These are phyloP conservation scores for Xylona heveae DNA, from an alignment of 495 filamentous ascomycete species.

Conservation along the genomic window DNA sequence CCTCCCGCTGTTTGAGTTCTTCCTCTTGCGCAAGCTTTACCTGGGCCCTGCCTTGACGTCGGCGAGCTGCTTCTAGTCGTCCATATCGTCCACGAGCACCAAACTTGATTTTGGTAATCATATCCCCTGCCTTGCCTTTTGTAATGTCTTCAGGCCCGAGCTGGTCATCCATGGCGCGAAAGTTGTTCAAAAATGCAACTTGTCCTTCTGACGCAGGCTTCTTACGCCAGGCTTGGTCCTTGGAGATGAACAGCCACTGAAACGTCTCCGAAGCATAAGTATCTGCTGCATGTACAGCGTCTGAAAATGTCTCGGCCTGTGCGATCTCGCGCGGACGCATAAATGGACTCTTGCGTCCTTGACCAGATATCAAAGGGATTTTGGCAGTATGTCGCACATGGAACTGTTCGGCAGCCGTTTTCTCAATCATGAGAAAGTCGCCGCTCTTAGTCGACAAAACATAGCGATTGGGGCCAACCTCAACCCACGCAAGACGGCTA, in stretches of 20 bases:
- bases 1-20: slow-evolving; percentile 22
- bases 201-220: slow-evolving; percentile 45
- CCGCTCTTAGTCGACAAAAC: slow-evolving; percentile 36
- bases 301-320: slow-evolving; percentile 31
- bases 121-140: slow-evolving; percentile 68
- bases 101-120: slow-evolving; percentile 80
- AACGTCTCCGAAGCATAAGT: slow-evolving; percentile 50
- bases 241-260: slow-evolving; percentile 31
- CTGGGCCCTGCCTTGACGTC: slow-evolving; percentile 18
- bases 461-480: slow-evolving; percentile 38
- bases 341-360: slow-evolving; percentile 22
- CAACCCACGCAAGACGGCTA: slow-evolving; percentile 63
- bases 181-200: slow-evolving; percentile 47
- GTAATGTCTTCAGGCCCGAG: slow-evolving; percentile 36
- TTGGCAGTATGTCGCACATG: slow-evolving; percentile 9
- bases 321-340: slow-evolving; percentile 46
- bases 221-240: slow-evolving; percentile 42
- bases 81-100: slow-evolving; percentile 55
- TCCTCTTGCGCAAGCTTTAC: slow-evolving; percentile 21
- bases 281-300: slow-evolving; percentile 65
- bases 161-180: slow-evolving; percentile 29
- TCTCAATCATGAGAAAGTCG: slow-evolving; percentile 41
- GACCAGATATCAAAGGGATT: slow-evolving; percentile 2
- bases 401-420: slow-evolving; percentile 5
- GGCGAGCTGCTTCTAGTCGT: slow-evolving; percentile 25